Evolutionary conservation across 805 yeast genomes (phyloP).

Genomic region (Schizosaccharomyces pombe): DNA sequence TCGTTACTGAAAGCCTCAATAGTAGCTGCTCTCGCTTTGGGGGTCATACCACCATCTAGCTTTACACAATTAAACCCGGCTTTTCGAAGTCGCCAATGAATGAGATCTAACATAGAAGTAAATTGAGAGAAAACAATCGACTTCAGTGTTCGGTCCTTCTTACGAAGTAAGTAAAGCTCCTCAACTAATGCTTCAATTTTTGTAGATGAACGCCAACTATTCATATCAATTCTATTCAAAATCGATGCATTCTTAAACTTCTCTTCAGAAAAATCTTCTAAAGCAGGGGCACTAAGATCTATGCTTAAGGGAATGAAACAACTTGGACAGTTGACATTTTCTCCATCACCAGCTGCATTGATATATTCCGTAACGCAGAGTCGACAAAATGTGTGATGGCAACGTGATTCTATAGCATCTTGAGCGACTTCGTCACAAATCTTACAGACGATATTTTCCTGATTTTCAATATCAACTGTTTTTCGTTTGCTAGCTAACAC

Average conservation of each 20-base stretch:
- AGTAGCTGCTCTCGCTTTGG: conserved; percentile 77
- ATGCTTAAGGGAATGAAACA: conserved; percentile 86
- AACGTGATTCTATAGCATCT: conserved; percentile 82
- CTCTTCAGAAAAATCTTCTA: conserved; percentile 31
- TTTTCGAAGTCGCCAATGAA: conserved; percentile 82
- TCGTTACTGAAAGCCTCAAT: conserved; percentile 82
- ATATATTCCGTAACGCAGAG: conserved; percentile 77
- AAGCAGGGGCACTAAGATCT: conserved; percentile 66
- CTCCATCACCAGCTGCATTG: conserved; percentile 35
- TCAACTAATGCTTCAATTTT: conserved; percentile 91
- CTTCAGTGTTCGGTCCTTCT: conserved; percentile 71
- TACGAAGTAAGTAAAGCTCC: conserved; percentile 65
- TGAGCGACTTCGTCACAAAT: conserved; percentile 95
- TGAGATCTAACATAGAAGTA: conserved; percentile 84
- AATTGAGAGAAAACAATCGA: conserved; percentile 94
- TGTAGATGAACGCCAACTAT: conserved; percentile 79
- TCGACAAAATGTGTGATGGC: conserved; percentile 85
- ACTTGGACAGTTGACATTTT: conserved; percentile 67
- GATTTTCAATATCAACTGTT: conserved; percentile 12
- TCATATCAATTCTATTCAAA: conserved; percentile 64
- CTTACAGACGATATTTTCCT: conserved; percentile 48
- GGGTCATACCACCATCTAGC: conserved; percentile 91
- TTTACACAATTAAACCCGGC: conserved; percentile 92
- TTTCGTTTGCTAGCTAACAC: conserved; percentile 48
- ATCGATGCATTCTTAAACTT: conserved; percentile 38